Evolutionary conservation across 495 filamentous ascomycete genomes (phyloP).

Genomic region (Hamigera avellanea): DNA sequence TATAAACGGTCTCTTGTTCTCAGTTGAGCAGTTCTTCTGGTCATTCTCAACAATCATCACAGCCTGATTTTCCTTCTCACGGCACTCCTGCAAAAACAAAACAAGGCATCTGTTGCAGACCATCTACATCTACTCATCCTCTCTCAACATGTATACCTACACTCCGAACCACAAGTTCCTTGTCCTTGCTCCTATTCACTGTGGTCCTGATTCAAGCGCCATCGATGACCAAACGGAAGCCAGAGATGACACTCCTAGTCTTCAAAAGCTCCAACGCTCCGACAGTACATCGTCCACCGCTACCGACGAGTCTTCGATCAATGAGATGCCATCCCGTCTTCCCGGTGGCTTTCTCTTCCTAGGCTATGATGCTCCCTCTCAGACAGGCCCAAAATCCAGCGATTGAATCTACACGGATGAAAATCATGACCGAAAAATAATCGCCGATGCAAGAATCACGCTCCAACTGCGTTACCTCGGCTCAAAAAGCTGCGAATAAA

Average conservation of each 20-base stretch:
- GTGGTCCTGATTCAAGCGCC: slow-evolving; percentile 17
- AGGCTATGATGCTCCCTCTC: slow-evolving; percentile 12
- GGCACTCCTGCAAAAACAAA: no score
- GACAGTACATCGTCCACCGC: slow-evolving; percentile 10
- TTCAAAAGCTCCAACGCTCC: slow-evolving; percentile 10
- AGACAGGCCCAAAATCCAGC: not conserved
- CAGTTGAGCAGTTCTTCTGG: no score
- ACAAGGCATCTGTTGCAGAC: no score
- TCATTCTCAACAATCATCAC: no score
- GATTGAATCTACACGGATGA: no score
- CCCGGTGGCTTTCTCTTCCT: slow-evolving; percentile 20
- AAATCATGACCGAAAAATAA: no score
- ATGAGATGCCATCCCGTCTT: not conserved
- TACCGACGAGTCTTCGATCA: not conserved
- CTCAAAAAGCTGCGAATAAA: not conserved
- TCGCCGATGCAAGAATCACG: no score
- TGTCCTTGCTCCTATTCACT: slow-evolving; percentile 26
- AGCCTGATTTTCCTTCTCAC: no score
- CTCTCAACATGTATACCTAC: slow-evolving; percentile 11
- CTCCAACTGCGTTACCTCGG: not conserved
- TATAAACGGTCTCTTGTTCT: no score
- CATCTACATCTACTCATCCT: slow-evolving; percentile 24
- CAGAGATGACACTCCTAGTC: slow-evolving; percentile 4
- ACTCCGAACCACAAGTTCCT: slow-evolving; percentile 19
- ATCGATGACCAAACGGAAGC: slow-evolving; percentile 14